Conservation (phyloP, 2,329 filamentous ascomycete genomes). For the Ophiostoma triangulosporum region DNA sequence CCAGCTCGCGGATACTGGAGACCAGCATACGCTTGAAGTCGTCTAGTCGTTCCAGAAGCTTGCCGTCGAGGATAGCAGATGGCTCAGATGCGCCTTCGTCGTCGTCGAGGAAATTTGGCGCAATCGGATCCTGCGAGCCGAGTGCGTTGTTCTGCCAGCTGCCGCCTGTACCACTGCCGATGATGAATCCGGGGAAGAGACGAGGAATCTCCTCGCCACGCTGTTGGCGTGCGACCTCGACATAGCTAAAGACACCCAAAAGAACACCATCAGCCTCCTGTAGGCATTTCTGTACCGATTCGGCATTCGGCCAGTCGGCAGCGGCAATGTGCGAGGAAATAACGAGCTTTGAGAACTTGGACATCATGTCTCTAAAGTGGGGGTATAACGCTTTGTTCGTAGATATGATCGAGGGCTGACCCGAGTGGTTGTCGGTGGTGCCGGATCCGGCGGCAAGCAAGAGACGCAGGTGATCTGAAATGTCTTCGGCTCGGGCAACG, state of each 20-base stretch:
- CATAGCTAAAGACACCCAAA: conserved; percentile 87
- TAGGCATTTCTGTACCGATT: conserved; percentile 88
- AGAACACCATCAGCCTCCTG: conserved; percentile 96
- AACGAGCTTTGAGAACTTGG: conserved; percentile 96
- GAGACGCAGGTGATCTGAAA: conserved; percentile 87
- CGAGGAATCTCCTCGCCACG: conserved; percentile 84
- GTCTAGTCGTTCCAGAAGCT: conserved; percentile 69
- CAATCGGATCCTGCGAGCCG: conserved; percentile 53
- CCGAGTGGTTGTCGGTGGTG: conserved; percentile 96
- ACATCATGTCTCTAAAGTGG: conserved; percentile 99
- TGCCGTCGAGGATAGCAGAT: conserved; percentile 58
- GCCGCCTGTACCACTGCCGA: conserved; percentile 70
- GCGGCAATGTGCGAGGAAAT: conserved; percentile 96
- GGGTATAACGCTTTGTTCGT: conserved; percentile 95
- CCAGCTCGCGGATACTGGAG: conserved; percentile 73
- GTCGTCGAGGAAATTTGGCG: conserved; percentile 77
- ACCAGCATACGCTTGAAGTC: conserved; percentile 75
- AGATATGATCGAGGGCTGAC: conserved; percentile 97
- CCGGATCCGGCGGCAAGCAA: conserved; percentile 91
- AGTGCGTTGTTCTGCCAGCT: conserved; percentile 71
- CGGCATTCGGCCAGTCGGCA: conserved; percentile 85
- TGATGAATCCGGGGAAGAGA: conserved; percentile 85
- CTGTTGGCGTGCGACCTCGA: conserved; percentile 88
- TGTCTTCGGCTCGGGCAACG: conserved; percentile 89
- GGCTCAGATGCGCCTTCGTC: conserved; percentile 62